These are phyloP conservation scores for Cladophialophora bantiana DNA, from an alignment of 2,329 filamentous ascomycete genomes.

Conservation along the genomic window DNA sequence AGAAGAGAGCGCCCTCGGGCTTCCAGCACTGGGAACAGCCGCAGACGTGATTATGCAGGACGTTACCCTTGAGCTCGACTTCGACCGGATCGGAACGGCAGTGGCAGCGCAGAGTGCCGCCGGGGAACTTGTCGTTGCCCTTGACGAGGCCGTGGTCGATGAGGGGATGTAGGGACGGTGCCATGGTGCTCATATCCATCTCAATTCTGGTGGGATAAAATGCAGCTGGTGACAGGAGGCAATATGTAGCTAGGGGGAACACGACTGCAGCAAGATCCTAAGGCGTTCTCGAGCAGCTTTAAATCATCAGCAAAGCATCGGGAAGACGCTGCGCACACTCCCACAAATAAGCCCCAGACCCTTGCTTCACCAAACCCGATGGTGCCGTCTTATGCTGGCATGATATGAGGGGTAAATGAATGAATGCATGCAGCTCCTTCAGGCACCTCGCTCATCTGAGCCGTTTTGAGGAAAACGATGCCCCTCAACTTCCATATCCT, in stretches of 20 bases:
- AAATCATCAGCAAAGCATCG: conserved; percentile 13
- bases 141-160: conserved; percentile 68
- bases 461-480: conserved; percentile 10
- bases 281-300: not conserved
- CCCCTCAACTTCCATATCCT: conserved; percentile 6
- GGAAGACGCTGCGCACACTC: not conserved
- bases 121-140: conserved; percentile 61
- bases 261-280: not conserved
- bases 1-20: conserved; percentile 68
- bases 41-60: conserved; percentile 74
- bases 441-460: conserved; percentile 15
- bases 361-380: not conserved
- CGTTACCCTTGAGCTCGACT: conserved; percentile 64
- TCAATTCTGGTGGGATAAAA: not conserved
- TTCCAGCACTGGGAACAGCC: conserved; percentile 78
- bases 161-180: conserved; percentile 64
- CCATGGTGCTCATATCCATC: conserved; percentile 22
- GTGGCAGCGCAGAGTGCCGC: conserved; percentile 68
- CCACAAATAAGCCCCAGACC: conserved; percentile 9
- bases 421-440: not conserved
- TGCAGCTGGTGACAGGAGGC: not conserved
- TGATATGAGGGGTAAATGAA: conserved; percentile 18
- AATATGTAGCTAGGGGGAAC: not conserved
- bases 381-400: conserved; percentile 9
- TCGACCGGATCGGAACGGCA: conserved; percentile 64